A percentile compares a stretch with the other conserved stretches of the same genome.
Conservation (phyloP, 345 rosid genomes). For the Hibiscus mutabilis region DNA sequence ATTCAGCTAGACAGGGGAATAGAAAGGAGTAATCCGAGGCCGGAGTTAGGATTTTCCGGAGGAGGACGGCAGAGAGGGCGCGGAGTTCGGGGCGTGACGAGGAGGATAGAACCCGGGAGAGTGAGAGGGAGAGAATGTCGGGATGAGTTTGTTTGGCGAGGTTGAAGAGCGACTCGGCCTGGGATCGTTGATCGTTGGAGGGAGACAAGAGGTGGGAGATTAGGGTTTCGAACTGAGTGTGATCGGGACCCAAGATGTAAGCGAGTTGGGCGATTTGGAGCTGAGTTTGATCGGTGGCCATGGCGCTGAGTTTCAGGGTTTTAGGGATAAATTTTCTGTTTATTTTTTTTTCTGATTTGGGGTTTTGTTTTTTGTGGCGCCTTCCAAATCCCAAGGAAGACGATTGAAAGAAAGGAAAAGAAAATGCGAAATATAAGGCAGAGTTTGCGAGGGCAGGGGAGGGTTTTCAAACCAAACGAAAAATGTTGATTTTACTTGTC, state of each 20-base stretch:
- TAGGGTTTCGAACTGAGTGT: constrained; percentile 53
- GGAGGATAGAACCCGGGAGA: constrained; percentile 39
- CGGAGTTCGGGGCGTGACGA: constrained; percentile 39
- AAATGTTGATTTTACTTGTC: neutral
- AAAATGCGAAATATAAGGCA: neutral
- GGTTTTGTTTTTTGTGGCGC: neutral
- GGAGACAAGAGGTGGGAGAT: constrained; percentile 65
- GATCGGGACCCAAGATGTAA: constrained; percentile 38
- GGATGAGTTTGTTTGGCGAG: constrained; percentile 56
- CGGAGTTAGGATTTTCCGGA: constrained; percentile 57
- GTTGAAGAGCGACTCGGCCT: constrained; percentile 54
- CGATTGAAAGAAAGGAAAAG: neutral
- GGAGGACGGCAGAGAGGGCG: constrained; percentile 59
- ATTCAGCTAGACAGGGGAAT: constrained; percentile 26
- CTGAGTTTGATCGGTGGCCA: constrained; percentile 11
- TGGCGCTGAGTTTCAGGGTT: constrained; percentile 2
- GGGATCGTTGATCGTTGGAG: constrained; percentile 60
- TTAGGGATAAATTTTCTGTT: neutral
- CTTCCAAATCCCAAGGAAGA: neutral
- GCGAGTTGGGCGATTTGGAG: constrained; percentile 22
- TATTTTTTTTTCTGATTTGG: neutral
- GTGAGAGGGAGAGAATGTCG: constrained; percentile 43
- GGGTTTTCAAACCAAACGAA: constrained; percentile 2
- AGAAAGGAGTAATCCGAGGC: constrained; percentile 39
- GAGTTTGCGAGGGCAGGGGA: neutral